Percentiles rank a stretch among this genome's conserved stretches.
phyloP scores from a whole-genome alignment of 495 filamentous ascomycete genomes.

The Neurospora sublineolata region DNA sequence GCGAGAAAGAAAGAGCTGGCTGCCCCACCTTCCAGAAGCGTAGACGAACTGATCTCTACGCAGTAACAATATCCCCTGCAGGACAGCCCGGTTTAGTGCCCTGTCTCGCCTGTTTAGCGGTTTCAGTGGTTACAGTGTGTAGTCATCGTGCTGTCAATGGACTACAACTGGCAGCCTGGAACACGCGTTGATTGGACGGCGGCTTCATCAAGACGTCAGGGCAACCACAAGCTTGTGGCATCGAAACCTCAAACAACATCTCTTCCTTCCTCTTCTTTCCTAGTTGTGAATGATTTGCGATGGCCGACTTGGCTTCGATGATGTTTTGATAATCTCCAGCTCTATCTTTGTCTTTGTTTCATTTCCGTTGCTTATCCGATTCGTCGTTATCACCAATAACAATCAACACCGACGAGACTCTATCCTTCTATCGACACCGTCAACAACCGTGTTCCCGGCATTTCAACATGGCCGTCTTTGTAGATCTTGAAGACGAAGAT shows the following conservation, averaged over 20 bases:
- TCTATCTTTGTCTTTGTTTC: not conserved
- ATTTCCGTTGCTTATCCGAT: not conserved
- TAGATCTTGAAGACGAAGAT: constrained; percentile 50
- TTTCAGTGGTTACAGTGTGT: not conserved
- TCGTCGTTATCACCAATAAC: not conserved
- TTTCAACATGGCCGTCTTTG: constrained; percentile 47
- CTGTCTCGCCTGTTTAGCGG: not conserved
- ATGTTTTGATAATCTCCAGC: constrained; percentile 1
- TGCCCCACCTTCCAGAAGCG: not conserved
- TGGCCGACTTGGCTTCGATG: not conserved
- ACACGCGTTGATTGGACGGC: not conserved
- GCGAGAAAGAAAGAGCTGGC: not conserved
- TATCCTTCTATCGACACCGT: not conserved
- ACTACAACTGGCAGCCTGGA: not conserved
- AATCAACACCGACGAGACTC: not conserved
- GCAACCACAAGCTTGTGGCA: too few species aligned
- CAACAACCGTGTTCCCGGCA: not conserved
- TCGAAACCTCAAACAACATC: constrained; percentile 4
- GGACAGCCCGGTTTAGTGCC: not conserved
- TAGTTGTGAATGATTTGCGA: constrained; percentile 2
- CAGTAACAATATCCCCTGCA: not conserved
- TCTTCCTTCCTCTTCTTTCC: not conserved
- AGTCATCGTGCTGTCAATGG: not conserved
- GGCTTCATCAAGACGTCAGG: constrained; percentile 1
- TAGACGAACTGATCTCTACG: not conserved